Percentiles rank a stretch among this genome's conserved stretches.
phyloP scores from a whole-genome alignment of 306 rosid genomes.

The Prunus salicina region DNA sequence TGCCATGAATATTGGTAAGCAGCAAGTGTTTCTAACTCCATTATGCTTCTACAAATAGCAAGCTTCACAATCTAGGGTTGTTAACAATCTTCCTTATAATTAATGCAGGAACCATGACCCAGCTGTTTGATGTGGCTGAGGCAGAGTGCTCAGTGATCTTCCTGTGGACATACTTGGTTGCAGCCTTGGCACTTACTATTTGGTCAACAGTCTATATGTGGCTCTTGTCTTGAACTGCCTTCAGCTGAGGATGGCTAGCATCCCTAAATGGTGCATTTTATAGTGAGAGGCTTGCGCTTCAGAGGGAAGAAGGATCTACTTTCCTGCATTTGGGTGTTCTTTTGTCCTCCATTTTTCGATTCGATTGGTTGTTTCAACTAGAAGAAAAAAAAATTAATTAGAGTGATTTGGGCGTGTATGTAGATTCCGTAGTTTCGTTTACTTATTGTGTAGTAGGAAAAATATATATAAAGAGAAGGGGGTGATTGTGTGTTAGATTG shows the following conservation, averaged over 20 bases:
- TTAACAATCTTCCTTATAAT: neutral
- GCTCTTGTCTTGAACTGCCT: conserved; percentile 40
- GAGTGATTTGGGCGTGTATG: neutral
- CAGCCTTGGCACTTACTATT: conserved; percentile 64
- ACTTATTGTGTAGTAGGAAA: neutral
- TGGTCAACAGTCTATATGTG: conserved; percentile 82
- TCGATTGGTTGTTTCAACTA: neutral
- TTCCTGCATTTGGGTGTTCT: neutral
- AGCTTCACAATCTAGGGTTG: neutral
- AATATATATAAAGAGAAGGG: neutral
- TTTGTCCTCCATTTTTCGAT: neutral
- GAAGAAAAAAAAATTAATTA: neutral
- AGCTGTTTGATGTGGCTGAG: conserved; percentile 74
- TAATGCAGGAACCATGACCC: conserved; percentile 75
- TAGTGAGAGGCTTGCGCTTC: neutral
- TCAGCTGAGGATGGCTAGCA: neutral
- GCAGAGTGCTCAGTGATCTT: conserved; percentile 88
- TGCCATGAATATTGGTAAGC: conserved; percentile 83
- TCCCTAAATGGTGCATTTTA: neutral
- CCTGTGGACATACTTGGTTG: conserved; percentile 73
- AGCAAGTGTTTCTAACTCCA: neutral
- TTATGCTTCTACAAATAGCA: neutral
- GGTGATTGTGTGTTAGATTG: neutral
- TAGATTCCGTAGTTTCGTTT: neutral
- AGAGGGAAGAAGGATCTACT: neutral